Base-by-base conservation (phyloP, 768 basidiomycete genomes). In the Amanita pallidorosea region DNA sequence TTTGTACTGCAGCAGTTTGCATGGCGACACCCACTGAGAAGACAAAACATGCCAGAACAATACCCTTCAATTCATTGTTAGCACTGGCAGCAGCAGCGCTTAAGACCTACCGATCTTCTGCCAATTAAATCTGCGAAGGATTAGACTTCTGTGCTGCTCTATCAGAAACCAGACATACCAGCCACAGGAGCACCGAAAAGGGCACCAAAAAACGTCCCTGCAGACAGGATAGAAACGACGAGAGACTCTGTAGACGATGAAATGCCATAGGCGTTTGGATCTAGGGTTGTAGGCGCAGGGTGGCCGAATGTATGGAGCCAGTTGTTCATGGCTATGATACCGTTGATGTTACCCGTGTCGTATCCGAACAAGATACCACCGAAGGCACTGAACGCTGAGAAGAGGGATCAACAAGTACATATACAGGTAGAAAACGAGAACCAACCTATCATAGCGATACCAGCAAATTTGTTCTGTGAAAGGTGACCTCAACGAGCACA, bases 341-440 rank as follows among this genome's bases (percentile, higher is more conserved):
- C 90, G 53, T 76, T 79, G 70, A 91, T 89, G 58, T 78, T 78
- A 58, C 90, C 90, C 47, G 89, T 88, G 66, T 92, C 89, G 64
- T 88, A 92, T 49, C 72, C 85, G 63, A 75, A 74, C 42, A 73
- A 62, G 53, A 73, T 73, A 61, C 75, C 75, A 58, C 75, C 72
- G 55, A 73, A 73, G 20, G 70, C 67, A 43, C 70, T 72, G 60
- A 75, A 75, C 27, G 67, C 70, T 61, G 49, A 13, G 53, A 7
- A 48, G 47, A n/a, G n/a, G 45, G 34, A 7, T 36, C 36, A 42
- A 20, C 46, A 29, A 23, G 22, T 38, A 36, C 52, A 43, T 33
- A 23, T 43, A 37, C 23, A 37, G 25, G 7, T 36, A 18, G 12
- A 45, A 25, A 31, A 37, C 31, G 40, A 54, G 5, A 33, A 13